Percentiles rank a stretch among this genome's conserved stretches.
These are phyloP conservation scores for Pisolithus microcarpus DNA, from an alignment of 768 basidiomycete genomes.

Conservation along the genomic window DNA sequence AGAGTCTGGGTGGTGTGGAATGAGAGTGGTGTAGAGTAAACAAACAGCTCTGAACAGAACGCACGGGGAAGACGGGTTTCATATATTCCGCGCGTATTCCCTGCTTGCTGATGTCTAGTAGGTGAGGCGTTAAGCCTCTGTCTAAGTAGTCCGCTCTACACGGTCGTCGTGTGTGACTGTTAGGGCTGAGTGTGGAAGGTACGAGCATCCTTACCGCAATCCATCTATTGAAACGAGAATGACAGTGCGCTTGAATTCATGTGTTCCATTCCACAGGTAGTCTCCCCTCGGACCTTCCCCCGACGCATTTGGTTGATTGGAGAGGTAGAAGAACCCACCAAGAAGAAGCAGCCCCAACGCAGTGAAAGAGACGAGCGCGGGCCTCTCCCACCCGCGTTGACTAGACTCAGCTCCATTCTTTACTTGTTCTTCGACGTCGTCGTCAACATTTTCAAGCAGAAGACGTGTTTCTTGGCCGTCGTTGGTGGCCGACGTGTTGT, in stretches of 20 bases:
- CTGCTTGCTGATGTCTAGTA: constrained; percentile 71
- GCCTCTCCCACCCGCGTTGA: constrained; percentile 2
- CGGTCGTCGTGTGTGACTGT: constrained; percentile 1
- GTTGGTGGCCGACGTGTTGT: not conserved
- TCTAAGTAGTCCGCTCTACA: constrained; percentile 81
- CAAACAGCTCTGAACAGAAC: constrained; percentile 15
- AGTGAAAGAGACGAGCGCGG: constrained; percentile 8
- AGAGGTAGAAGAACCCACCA: constrained; percentile 7
- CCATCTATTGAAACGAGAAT: constrained; percentile 86
- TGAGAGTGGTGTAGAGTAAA: constrained; percentile 1
- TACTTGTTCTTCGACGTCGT: not conserved
- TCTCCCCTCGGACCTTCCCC: constrained; percentile 14
- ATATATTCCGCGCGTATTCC: constrained; percentile 86
- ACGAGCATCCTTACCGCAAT: constrained; percentile 43
- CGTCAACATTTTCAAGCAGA: constrained; percentile 14
- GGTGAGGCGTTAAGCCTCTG: constrained; percentile 75
- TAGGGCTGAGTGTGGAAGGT: not conserved
- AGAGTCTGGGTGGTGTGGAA: constrained; percentile 46
- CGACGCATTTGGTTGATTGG: not conserved
- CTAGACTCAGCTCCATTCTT: not conserved
- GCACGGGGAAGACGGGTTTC: constrained; percentile 80
- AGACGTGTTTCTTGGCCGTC: constrained; percentile 22
- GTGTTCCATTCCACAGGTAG: constrained; percentile 72
- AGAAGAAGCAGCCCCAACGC: constrained; percentile 11
- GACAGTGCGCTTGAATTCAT: constrained; percentile 73